Conservation (phyloP, 148 eudicot genomes). For the Linanthus parryae region DNA sequence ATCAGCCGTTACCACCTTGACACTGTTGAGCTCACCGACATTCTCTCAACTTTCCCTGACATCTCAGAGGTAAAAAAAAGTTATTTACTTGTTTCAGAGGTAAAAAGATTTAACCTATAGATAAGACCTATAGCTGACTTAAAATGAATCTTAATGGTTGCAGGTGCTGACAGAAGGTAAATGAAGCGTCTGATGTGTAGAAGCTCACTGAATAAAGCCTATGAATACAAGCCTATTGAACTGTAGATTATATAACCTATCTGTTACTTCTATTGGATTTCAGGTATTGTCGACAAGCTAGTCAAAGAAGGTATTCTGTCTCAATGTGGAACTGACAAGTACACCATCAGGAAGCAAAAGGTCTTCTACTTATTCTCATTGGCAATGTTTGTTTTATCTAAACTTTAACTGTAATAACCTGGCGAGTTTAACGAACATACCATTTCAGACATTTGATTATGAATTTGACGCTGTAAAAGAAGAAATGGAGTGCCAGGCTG, state of each 20-base stretch:
- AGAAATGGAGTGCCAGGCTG: constrained; percentile 44
- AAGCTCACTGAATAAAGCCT: constrained; percentile 5
- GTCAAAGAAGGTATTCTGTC: constrained; percentile 48
- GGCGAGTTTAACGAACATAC: too few relatives aligned
- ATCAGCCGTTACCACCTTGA: constrained; percentile 50
- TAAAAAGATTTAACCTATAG: neutral
- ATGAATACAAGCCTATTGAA: neutral
- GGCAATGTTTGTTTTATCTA: too few relatives aligned
- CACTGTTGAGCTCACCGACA: constrained; percentile 56
- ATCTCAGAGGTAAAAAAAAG: constrained; percentile 54
- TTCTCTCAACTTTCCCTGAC: constrained; percentile 76
- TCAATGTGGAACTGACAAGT: constrained; percentile 46
- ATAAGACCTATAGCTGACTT: neutral
- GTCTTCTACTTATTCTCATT: too few relatives aligned
- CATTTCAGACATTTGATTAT: constrained; percentile 37
- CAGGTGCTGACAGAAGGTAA: constrained; percentile 93
- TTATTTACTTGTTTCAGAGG: neutral
- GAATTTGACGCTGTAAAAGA: constrained; percentile 78
- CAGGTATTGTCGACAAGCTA: constrained; percentile 89
- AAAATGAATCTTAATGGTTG: constrained; percentile 13
- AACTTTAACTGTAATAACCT: too few relatives aligned
- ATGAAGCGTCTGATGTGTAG: constrained; percentile 7
- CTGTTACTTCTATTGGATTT: constrained; percentile 12
- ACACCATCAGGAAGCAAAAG: too few relatives aligned
- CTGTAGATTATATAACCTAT: neutral